A percentile compares a stretch with the other conserved stretches of the same genome.
Evolutionary conservation across 805 yeast genomes (phyloP).

Genomic region (Ogataea glucozyma): DNA sequence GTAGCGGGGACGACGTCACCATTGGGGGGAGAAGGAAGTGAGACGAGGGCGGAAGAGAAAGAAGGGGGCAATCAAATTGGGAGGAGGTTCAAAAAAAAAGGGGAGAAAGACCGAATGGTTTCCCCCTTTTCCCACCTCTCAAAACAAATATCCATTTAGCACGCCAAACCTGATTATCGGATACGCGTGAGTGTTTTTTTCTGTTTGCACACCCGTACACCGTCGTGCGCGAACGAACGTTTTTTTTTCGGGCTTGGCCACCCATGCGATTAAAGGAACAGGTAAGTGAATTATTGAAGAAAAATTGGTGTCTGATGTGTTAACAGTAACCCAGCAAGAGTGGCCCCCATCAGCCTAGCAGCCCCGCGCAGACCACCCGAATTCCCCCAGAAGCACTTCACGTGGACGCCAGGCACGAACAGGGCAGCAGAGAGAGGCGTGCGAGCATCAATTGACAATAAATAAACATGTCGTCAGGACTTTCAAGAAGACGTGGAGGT

Average conservation of each 20-base stretch:
- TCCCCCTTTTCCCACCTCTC: no score
- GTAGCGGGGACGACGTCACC: conserved; percentile 18
- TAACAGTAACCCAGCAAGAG: no score
- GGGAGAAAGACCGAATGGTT: not conserved
- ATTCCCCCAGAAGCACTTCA: no score
- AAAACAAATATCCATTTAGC: no score
- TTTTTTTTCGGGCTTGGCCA: conserved; percentile 8
- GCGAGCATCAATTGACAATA: conserved; percentile 1
- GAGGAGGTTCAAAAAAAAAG: not conserved
- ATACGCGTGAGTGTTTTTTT: no score
- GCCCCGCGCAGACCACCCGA: no score
- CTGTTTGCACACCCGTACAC: conserved; percentile 3
- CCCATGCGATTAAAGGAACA: conserved; percentile 5
- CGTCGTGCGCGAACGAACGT: conserved; percentile 1
- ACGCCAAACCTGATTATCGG: no score
- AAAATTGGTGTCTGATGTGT: conserved; percentile 2
- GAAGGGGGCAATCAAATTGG: not conserved
- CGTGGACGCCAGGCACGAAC: no score
- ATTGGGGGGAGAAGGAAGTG: not conserved
- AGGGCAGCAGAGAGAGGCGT: not conserved
- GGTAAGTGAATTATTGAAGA: conserved; percentile 5
- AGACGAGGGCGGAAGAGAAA: not conserved
- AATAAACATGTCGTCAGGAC: conserved; percentile 45
- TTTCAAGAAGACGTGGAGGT: conserved; percentile 76
- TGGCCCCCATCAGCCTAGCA: no score